A percentile compares a stretch with the other conserved stretches of the same genome.
Conservation (phyloP, 2,329 filamentous ascomycete genomes). For the Ceratocystis cacaofunesta region DNA sequence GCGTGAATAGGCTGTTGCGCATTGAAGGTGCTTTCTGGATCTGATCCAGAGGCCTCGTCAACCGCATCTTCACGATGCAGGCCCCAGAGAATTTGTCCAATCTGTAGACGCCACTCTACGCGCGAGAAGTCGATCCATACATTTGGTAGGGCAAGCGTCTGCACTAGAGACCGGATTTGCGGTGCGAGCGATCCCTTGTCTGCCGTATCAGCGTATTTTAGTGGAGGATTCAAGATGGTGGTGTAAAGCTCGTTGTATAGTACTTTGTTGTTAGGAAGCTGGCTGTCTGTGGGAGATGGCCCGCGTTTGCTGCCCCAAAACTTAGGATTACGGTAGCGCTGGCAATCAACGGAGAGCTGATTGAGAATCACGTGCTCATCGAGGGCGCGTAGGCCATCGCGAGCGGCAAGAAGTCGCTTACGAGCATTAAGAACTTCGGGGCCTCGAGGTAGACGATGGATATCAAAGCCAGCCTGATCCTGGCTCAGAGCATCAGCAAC, state of each 20-base stretch:
- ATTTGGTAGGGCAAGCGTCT: slow-evolving; percentile 47
- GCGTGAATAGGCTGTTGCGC: slow-evolving; percentile 26
- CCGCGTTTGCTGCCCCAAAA: slow-evolving; percentile 34
- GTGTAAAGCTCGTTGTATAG: slow-evolving; percentile 49
- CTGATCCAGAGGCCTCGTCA: slow-evolving; percentile 23
- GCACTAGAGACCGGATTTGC: slow-evolving; percentile 54
- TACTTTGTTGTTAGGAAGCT: slow-evolving; percentile 24
- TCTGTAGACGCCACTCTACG: slow-evolving; percentile 58
- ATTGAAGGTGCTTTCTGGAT: slow-evolving; percentile 37
- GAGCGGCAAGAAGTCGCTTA: slow-evolving; percentile 38
- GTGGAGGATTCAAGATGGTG: slow-evolving; percentile 43
- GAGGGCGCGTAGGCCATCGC: slow-evolving; percentile 40
- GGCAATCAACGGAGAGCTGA: slow-evolving; percentile 40
- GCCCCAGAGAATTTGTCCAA: slow-evolving; percentile 59
- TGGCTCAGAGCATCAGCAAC: slow-evolving; percentile 50
- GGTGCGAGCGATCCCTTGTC: slow-evolving; percentile 50
- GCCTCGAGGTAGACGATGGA: slow-evolving; percentile 36
- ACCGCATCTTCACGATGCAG: slow-evolving; percentile 35
- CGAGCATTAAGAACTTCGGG: slow-evolving; percentile 42
- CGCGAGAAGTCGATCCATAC: slow-evolving; percentile 63
- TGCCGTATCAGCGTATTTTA: slow-evolving; percentile 38
- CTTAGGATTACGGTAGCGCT: slow-evolving; percentile 38
- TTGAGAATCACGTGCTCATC: slow-evolving; percentile 45
- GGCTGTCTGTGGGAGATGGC: neutral
- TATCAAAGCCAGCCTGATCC: slow-evolving; percentile 45